Evolutionary conservation across 148 eudicot species (phyloP), one percentile per base, ranked within the genome.

Genomic region (Drosera capensis): DNA sequence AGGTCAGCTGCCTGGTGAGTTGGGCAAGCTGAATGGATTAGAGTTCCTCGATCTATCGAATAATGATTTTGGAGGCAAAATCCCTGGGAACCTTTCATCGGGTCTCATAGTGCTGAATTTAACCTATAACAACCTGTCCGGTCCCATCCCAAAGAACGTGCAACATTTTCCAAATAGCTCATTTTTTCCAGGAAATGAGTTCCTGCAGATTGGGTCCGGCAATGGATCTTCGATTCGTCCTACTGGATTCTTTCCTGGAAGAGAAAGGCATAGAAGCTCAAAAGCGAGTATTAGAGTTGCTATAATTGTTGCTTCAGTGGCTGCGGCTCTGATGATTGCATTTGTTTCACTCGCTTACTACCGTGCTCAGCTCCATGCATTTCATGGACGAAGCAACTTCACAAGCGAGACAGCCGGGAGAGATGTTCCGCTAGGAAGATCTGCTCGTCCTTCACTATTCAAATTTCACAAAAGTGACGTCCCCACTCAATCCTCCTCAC

Each of bases 321-420:
- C 74, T 58, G 93, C 93, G 67, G 76, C 77, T 50, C 15, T 69
- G 40, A 80, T 90, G 85, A 75, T 90, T 55, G 93, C 79, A 14
- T 65, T 90, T 66, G 84, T 84, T 60, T 68, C 78, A 43, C 28
- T 72, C 38, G 93, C 83, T 61, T 90, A 90, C 56, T 70, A 69
- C 51, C 79, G 84, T 19, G 65, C 79, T 20, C 78, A 71, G 36
- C 43, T 53, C 55, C 80, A 63, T 17, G 78, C 76, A 30, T 82
- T 79, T 55, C 73, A 49, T 50, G 60, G 67, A 34, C 62, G 71
- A 67, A 66, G 67, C 51, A 76, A 77, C 49, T 68, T 67, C 49
- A 42, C 54, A 64, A 55, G 67, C 34, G 67, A 73, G 46, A 20
- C 78, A 25, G 22, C 71, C 34, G 73, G 59, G 13, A 65, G 74